Conservation (phyloP, 768 basidiomycete genomes). For the Serendipita sp. region DNA sequence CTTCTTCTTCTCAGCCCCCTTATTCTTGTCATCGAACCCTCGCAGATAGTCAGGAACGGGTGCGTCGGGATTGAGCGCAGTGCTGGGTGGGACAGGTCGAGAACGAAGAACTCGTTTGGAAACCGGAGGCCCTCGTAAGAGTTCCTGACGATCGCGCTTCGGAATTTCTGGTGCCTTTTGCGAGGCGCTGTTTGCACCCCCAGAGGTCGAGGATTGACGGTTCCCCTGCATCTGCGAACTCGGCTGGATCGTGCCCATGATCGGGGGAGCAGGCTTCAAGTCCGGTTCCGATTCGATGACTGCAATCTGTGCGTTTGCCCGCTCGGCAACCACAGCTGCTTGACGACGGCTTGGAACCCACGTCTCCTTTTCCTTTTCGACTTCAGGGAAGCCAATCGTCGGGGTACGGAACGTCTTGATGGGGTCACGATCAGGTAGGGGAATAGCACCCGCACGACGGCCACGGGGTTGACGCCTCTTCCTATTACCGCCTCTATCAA, state of each 20-base stretch:
- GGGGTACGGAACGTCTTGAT: slow-evolving; percentile 84
- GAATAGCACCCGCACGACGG: slow-evolving; percentile 39
- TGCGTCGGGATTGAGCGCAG: background rate
- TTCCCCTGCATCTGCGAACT: slow-evolving; percentile 6
- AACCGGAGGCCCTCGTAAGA: background rate
- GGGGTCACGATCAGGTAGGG: slow-evolving; percentile 84
- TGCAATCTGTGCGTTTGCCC: slow-evolving; percentile 12
- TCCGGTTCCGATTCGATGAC: slow-evolving; percentile 17
- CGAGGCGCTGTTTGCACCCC: background rate
- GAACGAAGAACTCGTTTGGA: background rate
- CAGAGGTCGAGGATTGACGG: background rate
- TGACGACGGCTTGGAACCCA: slow-evolving; percentile 7
- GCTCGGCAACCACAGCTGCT: background rate
- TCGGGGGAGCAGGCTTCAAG: slow-evolving; percentile 17
- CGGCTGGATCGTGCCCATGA: slow-evolving; percentile 10
- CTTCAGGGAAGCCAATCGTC: slow-evolving; percentile 68
- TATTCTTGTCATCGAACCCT: background rate
- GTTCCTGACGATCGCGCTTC: background rate
- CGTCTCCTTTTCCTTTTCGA: slow-evolving; percentile 26
- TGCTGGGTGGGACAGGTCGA: background rate
- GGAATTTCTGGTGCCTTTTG: background rate
- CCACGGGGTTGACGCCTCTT: slow-evolving; percentile 73
- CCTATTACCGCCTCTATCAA: slow-evolving; percentile 75
- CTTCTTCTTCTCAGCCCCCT: background rate
- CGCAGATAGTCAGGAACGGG: slow-evolving; percentile 3